These are phyloP conservation scores for Cryptosporidium ryanae DNA, from an alignment of 169 alveolate species.

Conservation along the genomic window DNA sequence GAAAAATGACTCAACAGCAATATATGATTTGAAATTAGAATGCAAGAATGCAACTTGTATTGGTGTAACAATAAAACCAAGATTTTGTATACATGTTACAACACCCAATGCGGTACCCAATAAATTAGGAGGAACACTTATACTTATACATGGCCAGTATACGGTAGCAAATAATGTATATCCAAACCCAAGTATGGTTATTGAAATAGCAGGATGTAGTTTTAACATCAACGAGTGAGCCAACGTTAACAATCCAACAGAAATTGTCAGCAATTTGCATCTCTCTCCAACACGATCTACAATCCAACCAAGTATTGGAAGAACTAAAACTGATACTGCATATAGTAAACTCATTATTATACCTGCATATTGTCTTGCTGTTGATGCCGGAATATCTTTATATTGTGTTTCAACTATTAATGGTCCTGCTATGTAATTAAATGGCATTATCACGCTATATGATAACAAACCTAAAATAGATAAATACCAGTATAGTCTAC, in stretches of 20 bases:
- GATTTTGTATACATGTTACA: conserved; percentile 63
- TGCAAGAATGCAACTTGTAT: conserved; percentile 68
- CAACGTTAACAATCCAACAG: conserved; percentile 60
- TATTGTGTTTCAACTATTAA: conserved; percentile 66
- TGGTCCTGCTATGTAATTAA: conserved; percentile 74
- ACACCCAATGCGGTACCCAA: conserved; percentile 73
- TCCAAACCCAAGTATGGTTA: conserved; percentile 71
- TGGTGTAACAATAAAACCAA: conserved; percentile 69
- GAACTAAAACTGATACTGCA: conserved; percentile 72
- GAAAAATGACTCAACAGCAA: conserved; percentile 61
- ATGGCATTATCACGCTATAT: conserved; percentile 72
- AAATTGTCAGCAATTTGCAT: conserved; percentile 50
- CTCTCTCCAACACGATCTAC: conserved; percentile 75
- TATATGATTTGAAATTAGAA: conserved; percentile 59
- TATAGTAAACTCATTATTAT: conserved; percentile 63
- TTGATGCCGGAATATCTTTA: conserved; percentile 63
- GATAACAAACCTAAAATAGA: conserved; percentile 52
- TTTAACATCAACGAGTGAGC: conserved; percentile 69
- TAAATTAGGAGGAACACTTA: conserved; percentile 65
- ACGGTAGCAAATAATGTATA: conserved; percentile 73
- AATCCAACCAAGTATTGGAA: conserved; percentile 68
- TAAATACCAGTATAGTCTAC: conserved; percentile 59
- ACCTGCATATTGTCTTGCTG: conserved; percentile 74
- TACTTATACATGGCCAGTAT: conserved; percentile 73
- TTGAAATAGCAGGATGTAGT: conserved; percentile 67